Base-by-base conservation (phyloP, 805 yeast genomes). In the Teunomyces pallodes region DNA sequence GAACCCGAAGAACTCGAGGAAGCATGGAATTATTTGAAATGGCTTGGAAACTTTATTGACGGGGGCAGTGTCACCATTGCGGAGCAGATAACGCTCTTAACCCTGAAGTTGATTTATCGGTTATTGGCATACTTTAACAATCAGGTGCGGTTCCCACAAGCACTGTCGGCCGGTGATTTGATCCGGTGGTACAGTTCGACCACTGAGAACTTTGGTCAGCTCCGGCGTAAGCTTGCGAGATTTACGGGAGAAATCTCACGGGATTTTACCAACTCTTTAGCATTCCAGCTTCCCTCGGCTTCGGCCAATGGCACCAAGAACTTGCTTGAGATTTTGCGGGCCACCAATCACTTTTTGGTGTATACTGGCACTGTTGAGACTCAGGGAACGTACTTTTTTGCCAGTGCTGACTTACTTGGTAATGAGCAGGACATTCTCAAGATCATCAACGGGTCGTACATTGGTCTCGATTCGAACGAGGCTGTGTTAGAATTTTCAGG, bases 1-100 rank as follows among this genome's bases (percentile, higher is more conserved):
- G 97, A 89, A 58, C 91, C 96, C 1, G 99, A 92, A 55, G 90
- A 87, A 60, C 71, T 94, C 43, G 95, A 90, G 58, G 80, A 76
- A 46, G 87, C 87, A 39, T 94, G 96, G 91, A 76, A 78, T 28
- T 83, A 85, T 56, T 72, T 94, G 54, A 87, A 81, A 56, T 83
- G 83, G 56, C 76, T 89, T 31, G 97, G 97, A 10, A 80, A 78
- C 51, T 84, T 79, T 55, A 78, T 94, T 27, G 90, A 87, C 36
- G 87, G 89, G 5, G 92, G 95, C 27, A 89, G 94, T 36, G 79
- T 82, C 5, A 83, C 86, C 12, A 83, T 92, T 46, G 94, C 96
- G 0, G 85, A 84, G 53, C 90, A 86, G 57, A 85, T 91, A 48
- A 75, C 85, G 57, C 42, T 75, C 4, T 67, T 94, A 40, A 81